These are phyloP conservation scores for Aureobasidium sp. DNA, from an alignment of 2,329 filamentous ascomycete species.

Conservation along the genomic window DNA sequence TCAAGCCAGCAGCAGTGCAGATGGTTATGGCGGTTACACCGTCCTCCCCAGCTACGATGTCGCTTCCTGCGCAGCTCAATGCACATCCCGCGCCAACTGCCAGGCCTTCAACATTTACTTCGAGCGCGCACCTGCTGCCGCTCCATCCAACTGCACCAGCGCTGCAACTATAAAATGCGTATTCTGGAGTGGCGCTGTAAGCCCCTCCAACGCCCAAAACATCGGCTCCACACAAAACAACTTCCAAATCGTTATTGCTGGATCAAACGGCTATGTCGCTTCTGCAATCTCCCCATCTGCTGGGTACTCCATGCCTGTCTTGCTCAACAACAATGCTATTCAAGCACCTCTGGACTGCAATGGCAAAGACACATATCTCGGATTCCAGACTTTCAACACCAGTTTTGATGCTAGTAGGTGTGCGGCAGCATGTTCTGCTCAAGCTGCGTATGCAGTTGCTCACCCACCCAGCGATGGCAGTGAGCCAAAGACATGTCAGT, in stretches of 20 bases:
- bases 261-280: slow-evolving; percentile 12
- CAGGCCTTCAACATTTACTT: slow-evolving; percentile 18
- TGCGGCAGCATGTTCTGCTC: slow-evolving; percentile 18
- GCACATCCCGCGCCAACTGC: slow-evolving; percentile 7
- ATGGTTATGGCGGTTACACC: not conserved
- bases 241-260: slow-evolving; percentile 14
- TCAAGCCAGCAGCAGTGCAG: slow-evolving; percentile 8
- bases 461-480: not conserved
- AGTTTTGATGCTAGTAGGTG: not conserved
- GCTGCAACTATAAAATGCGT: slow-evolving; percentile 25
- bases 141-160: not conserved
- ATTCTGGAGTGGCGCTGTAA: slow-evolving; percentile 24
- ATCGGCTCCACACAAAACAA: slow-evolving; percentile 23
- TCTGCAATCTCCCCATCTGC: not conserved
- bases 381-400: slow-evolving; percentile 18
- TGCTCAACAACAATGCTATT: slow-evolving; percentile 17
- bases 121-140: slow-evolving; percentile 24
- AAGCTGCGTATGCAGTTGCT: not conserved
- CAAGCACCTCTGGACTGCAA: slow-evolving; percentile 20
- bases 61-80: slow-evolving; percentile 4
- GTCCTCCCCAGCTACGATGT: slow-evolving; percentile 1
- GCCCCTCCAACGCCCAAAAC: slow-evolving; percentile 23
- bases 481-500: slow-evolving; percentile 13
- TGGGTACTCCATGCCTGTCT: slow-evolving; percentile 14
- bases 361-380: slow-evolving; percentile 20